These are phyloP conservation scores for Epichloe baconii DNA, from an alignment of 2,329 filamentous ascomycete species.

Conservation along the genomic window DNA sequence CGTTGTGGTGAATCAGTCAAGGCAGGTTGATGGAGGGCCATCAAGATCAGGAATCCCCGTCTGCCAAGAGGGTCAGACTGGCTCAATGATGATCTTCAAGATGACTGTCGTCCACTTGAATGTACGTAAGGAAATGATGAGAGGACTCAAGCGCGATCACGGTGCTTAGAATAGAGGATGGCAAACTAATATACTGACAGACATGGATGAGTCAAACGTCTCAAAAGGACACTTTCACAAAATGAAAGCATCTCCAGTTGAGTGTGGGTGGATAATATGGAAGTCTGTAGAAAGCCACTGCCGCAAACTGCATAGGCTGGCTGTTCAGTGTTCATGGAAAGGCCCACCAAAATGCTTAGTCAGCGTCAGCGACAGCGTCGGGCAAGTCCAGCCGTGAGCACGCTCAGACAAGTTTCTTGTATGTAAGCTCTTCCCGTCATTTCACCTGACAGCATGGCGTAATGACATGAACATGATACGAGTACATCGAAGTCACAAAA, in stretches of 20 bases:
- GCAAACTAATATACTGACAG: neutral
- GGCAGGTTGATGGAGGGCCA: too few species aligned
- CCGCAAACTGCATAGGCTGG: neutral
- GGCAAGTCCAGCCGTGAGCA: neutral
- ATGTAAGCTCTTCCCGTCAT: neutral
- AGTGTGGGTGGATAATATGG: neutral
- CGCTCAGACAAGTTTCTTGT: too few species aligned
- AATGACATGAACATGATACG: neutral
- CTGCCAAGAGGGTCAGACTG: too few species aligned
- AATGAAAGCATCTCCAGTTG: neutral
- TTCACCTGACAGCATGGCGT: neutral
- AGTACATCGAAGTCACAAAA: neutral
- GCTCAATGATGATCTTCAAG: too few species aligned
- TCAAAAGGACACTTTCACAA: conserved; percentile 9
- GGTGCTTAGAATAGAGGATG: neutral
- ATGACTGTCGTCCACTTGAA: too few species aligned
- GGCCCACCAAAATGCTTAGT: neutral
- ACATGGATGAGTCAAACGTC: conserved; percentile 7
- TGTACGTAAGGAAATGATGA: neutral
- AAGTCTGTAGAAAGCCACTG: neutral
- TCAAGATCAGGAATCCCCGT: too few species aligned
- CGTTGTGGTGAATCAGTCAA: neutral
- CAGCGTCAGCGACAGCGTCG: neutral
- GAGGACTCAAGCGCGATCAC: neutral
- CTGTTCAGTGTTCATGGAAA: neutral